Conservation (phyloP, 306 rosid genomes). For the Begonia fuchsioides region DNA sequence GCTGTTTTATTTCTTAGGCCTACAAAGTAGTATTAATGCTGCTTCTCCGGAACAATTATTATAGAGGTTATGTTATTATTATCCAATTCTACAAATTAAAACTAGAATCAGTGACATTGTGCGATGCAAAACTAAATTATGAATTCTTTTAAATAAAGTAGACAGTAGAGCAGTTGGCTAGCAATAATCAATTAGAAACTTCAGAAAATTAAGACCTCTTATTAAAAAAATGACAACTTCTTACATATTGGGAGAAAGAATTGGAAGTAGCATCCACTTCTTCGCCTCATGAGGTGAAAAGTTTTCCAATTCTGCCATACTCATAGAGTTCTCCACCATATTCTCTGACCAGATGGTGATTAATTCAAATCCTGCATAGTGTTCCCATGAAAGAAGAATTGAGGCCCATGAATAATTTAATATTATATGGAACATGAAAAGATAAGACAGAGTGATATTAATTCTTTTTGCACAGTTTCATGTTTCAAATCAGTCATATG, state of each 20-base stretch:
- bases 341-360: slow-evolving; percentile 71
- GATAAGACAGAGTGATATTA: slow-evolving; percentile 1
- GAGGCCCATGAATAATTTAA: background rate
- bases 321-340: slow-evolving; percentile 69
- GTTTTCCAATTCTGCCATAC: slow-evolving; percentile 97
- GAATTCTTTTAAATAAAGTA: background rate
- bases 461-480: slow-evolving; percentile 6
- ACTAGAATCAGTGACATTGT: too few species aligned
- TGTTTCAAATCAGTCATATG: too few species aligned
- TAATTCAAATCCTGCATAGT: slow-evolving; percentile 60
- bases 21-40: too few species aligned
- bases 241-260: slow-evolving; percentile 40
- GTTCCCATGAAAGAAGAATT: background rate
- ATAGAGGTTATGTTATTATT: too few species aligned
- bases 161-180: background rate
- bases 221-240: slow-evolving; percentile 2
- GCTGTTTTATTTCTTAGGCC: too few species aligned
- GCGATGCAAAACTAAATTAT: background rate
- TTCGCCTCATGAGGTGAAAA: slow-evolving; percentile 80
- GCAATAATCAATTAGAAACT: background rate
- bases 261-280: slow-evolving; percentile 70
- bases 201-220: too few species aligned
- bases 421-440: slow-evolving; percentile 8
- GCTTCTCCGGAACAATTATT: too few species aligned
- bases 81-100: too few species aligned